Conservation (phyloP, 495 filamentous ascomycete species). For the Annulohypoxylon moriforme region DNA sequence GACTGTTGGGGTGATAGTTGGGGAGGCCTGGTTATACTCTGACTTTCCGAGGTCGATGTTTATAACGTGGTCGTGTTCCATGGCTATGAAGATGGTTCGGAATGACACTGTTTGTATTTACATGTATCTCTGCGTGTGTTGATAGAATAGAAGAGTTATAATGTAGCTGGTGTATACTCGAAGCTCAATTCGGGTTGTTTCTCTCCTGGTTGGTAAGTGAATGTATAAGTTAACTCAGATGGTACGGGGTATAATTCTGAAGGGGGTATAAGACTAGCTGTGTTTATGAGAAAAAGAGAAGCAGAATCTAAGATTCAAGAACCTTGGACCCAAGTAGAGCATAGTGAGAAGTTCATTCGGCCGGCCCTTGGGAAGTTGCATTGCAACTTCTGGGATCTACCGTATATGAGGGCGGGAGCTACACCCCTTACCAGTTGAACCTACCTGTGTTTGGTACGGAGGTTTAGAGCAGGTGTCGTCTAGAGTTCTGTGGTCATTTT, state of each 20-base stretch:
- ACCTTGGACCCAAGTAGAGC: background rate
- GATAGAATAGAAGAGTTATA: background rate
- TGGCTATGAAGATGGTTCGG: background rate
- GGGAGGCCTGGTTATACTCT: slow-evolving; percentile 9
- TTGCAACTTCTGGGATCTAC: too few species aligned
- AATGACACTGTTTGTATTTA: background rate
- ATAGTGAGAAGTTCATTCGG: background rate
- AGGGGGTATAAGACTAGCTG: slow-evolving; percentile 6
- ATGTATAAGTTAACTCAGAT: slow-evolving; percentile 27
- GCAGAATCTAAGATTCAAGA: background rate
- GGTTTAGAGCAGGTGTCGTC: too few species aligned
- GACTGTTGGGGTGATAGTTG: background rate
- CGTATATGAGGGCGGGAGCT: too few species aligned
- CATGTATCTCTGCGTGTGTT: background rate
- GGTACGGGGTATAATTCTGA: background rate
- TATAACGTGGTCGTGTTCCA: slow-evolving; percentile 24
- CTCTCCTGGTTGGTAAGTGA: slow-evolving; percentile 20
- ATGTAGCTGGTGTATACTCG: background rate
- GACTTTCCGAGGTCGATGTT: slow-evolving; percentile 26
- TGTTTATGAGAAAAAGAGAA: background rate
- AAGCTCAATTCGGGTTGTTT: background rate
- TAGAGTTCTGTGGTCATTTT: too few species aligned
- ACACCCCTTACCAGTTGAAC: too few species aligned
- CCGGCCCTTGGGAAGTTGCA: too few species aligned
- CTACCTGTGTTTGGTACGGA: too few species aligned